These are phyloP conservation scores for Pharnaceum exiguum DNA, from an alignment of 148 eudicot genomes.

Conservation along the genomic window DNA sequence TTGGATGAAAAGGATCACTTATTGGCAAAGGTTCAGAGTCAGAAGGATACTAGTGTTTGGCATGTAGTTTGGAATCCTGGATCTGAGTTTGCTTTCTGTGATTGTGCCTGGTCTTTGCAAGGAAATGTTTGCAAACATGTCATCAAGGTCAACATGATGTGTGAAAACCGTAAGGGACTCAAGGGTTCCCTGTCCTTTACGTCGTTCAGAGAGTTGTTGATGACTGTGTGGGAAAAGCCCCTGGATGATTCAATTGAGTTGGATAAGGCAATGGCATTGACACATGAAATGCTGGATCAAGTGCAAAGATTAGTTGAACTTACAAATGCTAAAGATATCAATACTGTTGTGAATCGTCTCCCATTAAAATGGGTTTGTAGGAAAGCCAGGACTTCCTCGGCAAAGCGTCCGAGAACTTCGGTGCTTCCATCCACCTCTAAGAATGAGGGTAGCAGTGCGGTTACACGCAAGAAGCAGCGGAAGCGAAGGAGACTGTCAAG, in stretches of 20 bases:
- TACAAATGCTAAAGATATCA: constrained; percentile 39
- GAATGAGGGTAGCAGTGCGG: constrained; percentile 6
- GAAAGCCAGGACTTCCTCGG: constrained; percentile 41
- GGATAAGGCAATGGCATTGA: constrained; percentile 78
- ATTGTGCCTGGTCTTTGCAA: constrained; percentile 81
- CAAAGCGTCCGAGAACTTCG: constrained; percentile 22
- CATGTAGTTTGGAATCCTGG: constrained; percentile 78
- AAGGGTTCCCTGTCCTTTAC: constrained; percentile 52
- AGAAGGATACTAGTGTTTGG: constrained; percentile 36
- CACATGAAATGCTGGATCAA: constrained; percentile 62
- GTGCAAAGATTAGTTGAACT: constrained; percentile 63
- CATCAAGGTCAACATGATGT: constrained; percentile 80
- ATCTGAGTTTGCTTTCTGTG: constrained; percentile 86
- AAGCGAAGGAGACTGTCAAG: constrained; percentile 55
- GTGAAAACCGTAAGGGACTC: constrained; percentile 29
- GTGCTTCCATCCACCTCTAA: constrained; percentile 22
- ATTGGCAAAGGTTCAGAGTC: constrained; percentile 65
- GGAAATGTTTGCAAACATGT: constrained; percentile 93
- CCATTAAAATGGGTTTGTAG: constrained; percentile 68
- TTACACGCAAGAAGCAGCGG: constrained; percentile 28
- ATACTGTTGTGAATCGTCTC: constrained; percentile 45
- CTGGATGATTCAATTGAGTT: constrained; percentile 67
- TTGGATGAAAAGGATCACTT: constrained; percentile 40
- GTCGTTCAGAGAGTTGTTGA: constrained; percentile 51
- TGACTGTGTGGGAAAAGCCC: constrained; percentile 46